These are phyloP conservation scores for Aspergillus sparsus DNA, from an alignment of 495 filamentous ascomycete genomes.

Conservation along the genomic window DNA sequence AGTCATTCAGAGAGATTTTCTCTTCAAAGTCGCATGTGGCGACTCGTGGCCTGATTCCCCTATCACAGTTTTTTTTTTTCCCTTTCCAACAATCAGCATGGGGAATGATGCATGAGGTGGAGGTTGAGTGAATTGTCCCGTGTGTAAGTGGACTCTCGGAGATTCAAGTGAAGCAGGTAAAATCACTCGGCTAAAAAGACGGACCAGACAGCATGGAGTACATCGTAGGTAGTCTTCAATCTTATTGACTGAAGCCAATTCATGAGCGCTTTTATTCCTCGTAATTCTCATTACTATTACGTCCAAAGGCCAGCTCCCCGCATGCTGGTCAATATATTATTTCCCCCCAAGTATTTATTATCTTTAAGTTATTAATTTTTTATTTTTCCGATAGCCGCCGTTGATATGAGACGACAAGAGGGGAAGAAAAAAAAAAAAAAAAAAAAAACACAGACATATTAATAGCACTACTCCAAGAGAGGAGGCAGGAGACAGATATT, in stretches of 20 bases:
- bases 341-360: background rate
- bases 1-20: background rate
- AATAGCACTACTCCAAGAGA: background rate
- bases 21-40: conserved; percentile 2
- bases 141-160: conserved; percentile 6
- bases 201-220: background rate
- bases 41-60: background rate
- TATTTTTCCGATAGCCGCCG: conserved; percentile 2
- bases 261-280: background rate
- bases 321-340: too few relatives aligned
- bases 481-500: background rate
- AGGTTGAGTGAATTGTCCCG: conserved; percentile 15
- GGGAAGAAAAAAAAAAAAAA: too few relatives aligned
- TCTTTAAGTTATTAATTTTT: background rate
- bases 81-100: conserved; percentile 1
- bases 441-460: background rate
- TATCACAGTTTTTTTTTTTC: background rate
- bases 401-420: background rate
- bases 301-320: too few relatives aligned
- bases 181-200: conserved; percentile 8
- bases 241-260: too few relatives aligned
- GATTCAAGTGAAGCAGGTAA: background rate
- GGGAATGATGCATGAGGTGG: background rate
- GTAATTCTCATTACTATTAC: background rate
- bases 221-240: background rate